These are phyloP conservation scores for Aspergillus nomiae DNA, from an alignment of 2,329 filamentous ascomycete genomes.

Conservation along the genomic window DNA sequence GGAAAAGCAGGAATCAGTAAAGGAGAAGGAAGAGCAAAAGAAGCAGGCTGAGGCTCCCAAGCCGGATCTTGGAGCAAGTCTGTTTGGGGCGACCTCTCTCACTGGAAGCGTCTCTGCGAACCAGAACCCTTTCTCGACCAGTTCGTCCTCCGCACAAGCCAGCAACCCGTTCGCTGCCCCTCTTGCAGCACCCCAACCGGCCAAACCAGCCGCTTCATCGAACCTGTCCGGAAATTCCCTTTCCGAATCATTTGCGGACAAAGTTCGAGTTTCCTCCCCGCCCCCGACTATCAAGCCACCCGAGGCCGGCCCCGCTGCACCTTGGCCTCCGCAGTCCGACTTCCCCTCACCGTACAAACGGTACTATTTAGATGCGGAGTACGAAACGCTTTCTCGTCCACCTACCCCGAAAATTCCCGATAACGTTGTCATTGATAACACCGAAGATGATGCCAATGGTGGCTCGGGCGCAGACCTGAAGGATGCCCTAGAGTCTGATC, in stretches of 20 bases:
- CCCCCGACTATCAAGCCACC: conserved; percentile 32
- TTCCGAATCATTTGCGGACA: conserved; percentile 74
- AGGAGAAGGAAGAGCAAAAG: conserved; percentile 15
- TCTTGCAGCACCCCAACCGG: conserved; percentile 33
- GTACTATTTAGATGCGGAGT: conserved; percentile 87
- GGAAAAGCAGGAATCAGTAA: conserved; percentile 18
- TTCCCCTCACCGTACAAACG: conserved; percentile 73
- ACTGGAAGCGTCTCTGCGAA: conserved; percentile 39
- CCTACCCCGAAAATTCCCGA: conserved; percentile 53
- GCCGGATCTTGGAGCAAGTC: conserved; percentile 56
- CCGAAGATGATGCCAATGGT: conserved; percentile 38
- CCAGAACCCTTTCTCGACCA: conserved; percentile 58
- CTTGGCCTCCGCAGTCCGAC: conserved; percentile 71
- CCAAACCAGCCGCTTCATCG: conserved; percentile 40
- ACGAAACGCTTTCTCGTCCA: conserved; percentile 72
- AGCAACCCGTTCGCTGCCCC: conserved; percentile 64
- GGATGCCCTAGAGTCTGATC: conserved; percentile 73
- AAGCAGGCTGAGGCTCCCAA: conserved; percentile 25
- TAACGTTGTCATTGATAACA: conserved; percentile 47
- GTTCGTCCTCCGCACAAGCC: conserved; percentile 32
- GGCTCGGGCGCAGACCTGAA: conserved; percentile 53
- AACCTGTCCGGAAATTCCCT: conserved; percentile 61
- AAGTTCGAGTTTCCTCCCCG: conserved; percentile 57
- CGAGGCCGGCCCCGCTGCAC: conserved; percentile 56
- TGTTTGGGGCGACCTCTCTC: conserved; percentile 58